A percentile compares a stretch with the other conserved stretches of the same genome.
Evolutionary conservation across 331 rosid species (phyloP).

Genomic region (Telfairia occidentalis): DNA sequence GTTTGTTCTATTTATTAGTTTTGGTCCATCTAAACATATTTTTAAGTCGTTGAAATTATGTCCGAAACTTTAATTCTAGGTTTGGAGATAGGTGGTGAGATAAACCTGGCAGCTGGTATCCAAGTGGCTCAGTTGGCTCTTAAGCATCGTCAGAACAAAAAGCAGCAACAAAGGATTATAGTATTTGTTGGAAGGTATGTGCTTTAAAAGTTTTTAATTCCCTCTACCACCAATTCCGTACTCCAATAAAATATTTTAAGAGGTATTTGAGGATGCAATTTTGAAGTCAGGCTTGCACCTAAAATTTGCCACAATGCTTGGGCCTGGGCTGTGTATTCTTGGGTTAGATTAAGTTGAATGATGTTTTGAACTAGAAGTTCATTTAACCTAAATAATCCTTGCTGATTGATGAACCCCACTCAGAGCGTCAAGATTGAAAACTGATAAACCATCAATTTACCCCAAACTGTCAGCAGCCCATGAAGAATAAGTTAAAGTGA

Average conservation of each 20-base stretch:
- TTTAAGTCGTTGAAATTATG: not conserved
- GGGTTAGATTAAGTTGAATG: not conserved
- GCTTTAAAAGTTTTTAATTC: not conserved
- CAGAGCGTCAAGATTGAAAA: not conserved
- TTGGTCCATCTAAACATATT: not conserved
- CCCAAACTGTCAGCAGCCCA: not conserved
- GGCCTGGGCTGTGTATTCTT: not conserved
- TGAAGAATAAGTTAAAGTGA: not conserved
- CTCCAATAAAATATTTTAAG: not conserved
- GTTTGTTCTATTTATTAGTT: slow-evolving; percentile 23
- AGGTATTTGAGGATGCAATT: not conserved
- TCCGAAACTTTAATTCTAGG: slow-evolving; percentile 30
- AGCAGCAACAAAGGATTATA: slow-evolving; percentile 93
- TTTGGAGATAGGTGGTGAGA: slow-evolving; percentile 86
- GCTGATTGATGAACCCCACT: not conserved
- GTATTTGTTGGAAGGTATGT: slow-evolving; percentile 82
- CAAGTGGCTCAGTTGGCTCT: slow-evolving; percentile 97
- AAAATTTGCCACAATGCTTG: not conserved
- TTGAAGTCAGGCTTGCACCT: not conserved
- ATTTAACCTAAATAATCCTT: not conserved
- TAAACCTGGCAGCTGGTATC: slow-evolving; percentile 86
- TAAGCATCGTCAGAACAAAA: slow-evolving; percentile 93
- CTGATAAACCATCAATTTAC: not conserved
- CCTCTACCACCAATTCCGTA: not conserved
- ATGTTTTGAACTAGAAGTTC: not conserved